phyloP scores from a whole-genome alignment of 202 grass and related monocot genomes.

The Carex sylvatica region DNA sequence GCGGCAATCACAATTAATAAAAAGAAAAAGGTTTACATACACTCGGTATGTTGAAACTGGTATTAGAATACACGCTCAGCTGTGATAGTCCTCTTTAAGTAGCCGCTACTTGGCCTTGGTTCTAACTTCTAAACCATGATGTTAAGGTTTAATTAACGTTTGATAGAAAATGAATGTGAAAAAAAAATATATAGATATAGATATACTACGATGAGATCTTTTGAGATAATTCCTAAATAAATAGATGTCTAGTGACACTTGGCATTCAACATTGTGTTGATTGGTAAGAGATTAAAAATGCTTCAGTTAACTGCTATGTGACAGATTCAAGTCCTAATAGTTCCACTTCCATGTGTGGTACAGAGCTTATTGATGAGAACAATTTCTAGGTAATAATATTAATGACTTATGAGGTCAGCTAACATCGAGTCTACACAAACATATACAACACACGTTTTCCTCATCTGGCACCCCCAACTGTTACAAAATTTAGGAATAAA shows the following conservation, averaged over 20 bases:
- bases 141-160: background rate
- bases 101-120: background rate
- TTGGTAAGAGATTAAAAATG: background rate
- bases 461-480: conserved; percentile 1
- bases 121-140: background rate
- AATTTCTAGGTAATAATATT: background rate
- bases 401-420: background rate
- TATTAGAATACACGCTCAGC: too few species aligned
- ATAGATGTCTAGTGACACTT: background rate
- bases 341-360: too few species aligned
- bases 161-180: background rate
- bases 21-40: too few species aligned
- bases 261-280: background rate
- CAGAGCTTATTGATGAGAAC: background rate
- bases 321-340: background rate
- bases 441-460: conserved; percentile 22
- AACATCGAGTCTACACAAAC: conserved; percentile 15
- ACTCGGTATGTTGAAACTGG: too few species aligned
- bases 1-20: too few species aligned
- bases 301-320: background rate
- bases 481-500: conserved; percentile 14
- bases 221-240: background rate
- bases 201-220: background rate
- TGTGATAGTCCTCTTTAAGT: too few species aligned
- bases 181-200: background rate